These are phyloP conservation scores for Falciphora oryzae DNA, from an alignment of 2,329 filamentous ascomycete species.

Conservation along the genomic window DNA sequence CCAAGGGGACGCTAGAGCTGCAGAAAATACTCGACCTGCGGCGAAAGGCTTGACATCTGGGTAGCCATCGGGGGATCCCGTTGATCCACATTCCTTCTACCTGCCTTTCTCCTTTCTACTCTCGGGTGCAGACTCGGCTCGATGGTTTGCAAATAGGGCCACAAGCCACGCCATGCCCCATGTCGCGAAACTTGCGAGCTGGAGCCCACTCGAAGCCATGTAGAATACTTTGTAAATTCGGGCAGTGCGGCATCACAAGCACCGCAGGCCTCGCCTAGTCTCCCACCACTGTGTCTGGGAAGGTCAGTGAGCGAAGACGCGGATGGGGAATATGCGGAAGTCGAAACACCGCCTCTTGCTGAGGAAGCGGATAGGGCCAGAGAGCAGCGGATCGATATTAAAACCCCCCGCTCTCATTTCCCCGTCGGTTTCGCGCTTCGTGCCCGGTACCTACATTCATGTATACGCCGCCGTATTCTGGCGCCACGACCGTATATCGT, in stretches of 20 bases:
- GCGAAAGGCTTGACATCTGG: slow-evolving; percentile 24
- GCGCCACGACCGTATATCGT: background rate
- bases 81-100: too few relatives aligned
- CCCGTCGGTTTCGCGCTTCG: background rate
- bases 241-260: background rate
- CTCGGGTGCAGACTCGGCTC: background rate
- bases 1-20: slow-evolving; percentile 65
- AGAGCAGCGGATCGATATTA: too few relatives aligned
- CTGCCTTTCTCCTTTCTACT: background rate
- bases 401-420: background rate
- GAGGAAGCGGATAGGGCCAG: background rate
- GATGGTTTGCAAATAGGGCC: background rate
- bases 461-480: too few relatives aligned
- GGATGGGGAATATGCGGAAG: too few relatives aligned
- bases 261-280: too few relatives aligned
- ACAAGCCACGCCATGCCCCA: background rate
- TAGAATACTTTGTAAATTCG: background rate
- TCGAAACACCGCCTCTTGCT: too few relatives aligned
- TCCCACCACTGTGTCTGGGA: too few relatives aligned
- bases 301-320: background rate
- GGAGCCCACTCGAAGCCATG: background rate
- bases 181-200: background rate
- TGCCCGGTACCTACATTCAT: too few relatives aligned
- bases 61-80: background rate
- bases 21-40: slow-evolving; percentile 59